phyloP scores from a whole-genome alignment of 2,329 filamentous ascomycete genomes.

The Alternaria incomplexa region DNA sequence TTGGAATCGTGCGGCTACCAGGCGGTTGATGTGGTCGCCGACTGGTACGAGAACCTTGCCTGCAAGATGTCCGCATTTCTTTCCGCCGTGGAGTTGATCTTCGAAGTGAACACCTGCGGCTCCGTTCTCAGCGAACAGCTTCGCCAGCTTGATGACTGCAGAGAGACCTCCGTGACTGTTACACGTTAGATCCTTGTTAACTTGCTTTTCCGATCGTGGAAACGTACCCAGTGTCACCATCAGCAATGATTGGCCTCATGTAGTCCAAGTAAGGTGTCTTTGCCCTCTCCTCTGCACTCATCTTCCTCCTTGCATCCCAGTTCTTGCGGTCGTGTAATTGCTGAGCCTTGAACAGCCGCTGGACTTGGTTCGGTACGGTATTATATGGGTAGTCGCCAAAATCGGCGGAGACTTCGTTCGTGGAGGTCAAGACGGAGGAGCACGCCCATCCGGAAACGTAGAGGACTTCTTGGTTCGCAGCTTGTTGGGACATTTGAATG shows the following conservation, averaged over 20 bases:
- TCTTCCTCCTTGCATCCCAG: slow-evolving; percentile 81
- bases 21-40: slow-evolving; percentile 94
- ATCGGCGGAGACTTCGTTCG: slow-evolving; percentile 96
- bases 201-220: accelerated
- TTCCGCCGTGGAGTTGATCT: slow-evolving; percentile 95
- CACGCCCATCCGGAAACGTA: slow-evolving; percentile 98
- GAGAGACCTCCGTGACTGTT: slow-evolving; percentile 83
- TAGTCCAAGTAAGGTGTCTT: slow-evolving; percentile 88
- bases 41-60: slow-evolving; percentile 95
- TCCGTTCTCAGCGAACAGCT: slow-evolving; percentile 96
- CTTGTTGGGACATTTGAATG: slow-evolving; percentile 99
- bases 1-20: slow-evolving; percentile 90
- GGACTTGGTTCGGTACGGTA: slow-evolving; percentile 97
- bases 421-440: slow-evolving; percentile 88
- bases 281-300: slow-evolving; percentile 74
- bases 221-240: slow-evolving; percentile 81
- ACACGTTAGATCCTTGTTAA: slow-evolving; percentile 17
- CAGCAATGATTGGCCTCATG: slow-evolving; percentile 90
- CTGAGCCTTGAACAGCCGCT: slow-evolving; percentile 94
- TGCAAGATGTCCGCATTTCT: slow-evolving; percentile 96
- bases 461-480: slow-evolving; percentile 90
- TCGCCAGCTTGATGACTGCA: slow-evolving; percentile 92
- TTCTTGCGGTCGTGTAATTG: slow-evolving; percentile 96
- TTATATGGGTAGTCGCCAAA: slow-evolving; percentile 99
- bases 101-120: slow-evolving; percentile 97